Evolutionary conservation across 257 asterid species (phyloP), one percentile per base, ranked within the genome.

Genomic region (Salvia splendens): DNA sequence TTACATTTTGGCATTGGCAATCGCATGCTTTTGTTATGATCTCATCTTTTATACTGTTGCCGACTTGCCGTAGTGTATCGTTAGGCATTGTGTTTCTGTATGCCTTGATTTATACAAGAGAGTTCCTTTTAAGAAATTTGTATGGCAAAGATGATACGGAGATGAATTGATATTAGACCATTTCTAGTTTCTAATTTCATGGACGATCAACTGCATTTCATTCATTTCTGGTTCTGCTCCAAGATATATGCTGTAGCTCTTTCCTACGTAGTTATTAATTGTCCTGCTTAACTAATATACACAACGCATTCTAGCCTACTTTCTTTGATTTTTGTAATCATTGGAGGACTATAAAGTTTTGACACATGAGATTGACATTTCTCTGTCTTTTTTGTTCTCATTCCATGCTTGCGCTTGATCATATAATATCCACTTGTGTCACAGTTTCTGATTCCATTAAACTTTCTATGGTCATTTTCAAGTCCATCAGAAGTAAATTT

Each of bases 1-100:
- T 36, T 48, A 47, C 45, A 20, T 24, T 55, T 66, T n/a, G n/a
- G n/a, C n/a, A n/a, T n/a, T n/a, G n/a, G 35, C 66, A 70, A 55
- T 62, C 59, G 14, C 49, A 24, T 41, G 72, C 72, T 71, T 66
- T 47, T 71, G 58, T 57, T 41, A 55, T 64, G 16, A 54, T 65
- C 33, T 61, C 67, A 8, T 65, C 38, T 42, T 33, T 16, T 58
- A 28, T 47, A 58, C 11, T 32, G 15, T 40, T 62, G 61, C 55
- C 54, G 43, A n/a, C n/a, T n/a, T n/a, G n/a, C n/a, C n/a, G n/a
- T 17, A 1, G 49, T 57, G 51, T 43, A 49, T 64, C 33, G 30
- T 65, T 53, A 9, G 52, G 28, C 24, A 55, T 36, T 6, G 12
- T 4, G 60, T 49, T 60, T 65, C 20, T 5, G 5, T 17, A 11